A percentile compares a stretch with the other conserved stretches of the same genome.
Conservation (phyloP, 768 basidiomycete species). For the Ephemerocybe angulata region DNA sequence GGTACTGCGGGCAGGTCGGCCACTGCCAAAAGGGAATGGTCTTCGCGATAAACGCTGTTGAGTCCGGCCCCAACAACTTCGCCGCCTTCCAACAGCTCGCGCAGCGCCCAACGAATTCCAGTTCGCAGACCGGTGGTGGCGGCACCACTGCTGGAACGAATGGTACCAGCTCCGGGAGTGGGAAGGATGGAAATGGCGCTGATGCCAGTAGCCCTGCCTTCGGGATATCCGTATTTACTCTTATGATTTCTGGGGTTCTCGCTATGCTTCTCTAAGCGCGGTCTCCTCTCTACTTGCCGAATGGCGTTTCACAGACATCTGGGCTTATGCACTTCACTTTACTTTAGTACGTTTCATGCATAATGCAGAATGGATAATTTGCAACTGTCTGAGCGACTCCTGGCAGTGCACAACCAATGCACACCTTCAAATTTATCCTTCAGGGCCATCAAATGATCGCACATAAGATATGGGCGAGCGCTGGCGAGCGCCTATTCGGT, state of each 20-base stretch:
- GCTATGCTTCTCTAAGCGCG: background rate
- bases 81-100: conserved; percentile 41
- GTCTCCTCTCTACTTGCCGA: background rate
- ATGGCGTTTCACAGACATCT: background rate
- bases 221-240: too few relatives aligned
- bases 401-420: too few relatives aligned
- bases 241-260: background rate
- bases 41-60: conserved; percentile 53
- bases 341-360: too few relatives aligned
- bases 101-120: conserved; percentile 7
- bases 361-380: too few relatives aligned
- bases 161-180: background rate
- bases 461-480: too few relatives aligned
- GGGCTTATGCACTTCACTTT: too few relatives aligned
- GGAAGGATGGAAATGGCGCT: background rate
- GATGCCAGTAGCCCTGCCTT: background rate
- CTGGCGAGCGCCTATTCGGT: too few relatives aligned
- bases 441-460: too few relatives aligned
- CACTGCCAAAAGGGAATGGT: conserved; percentile 65
- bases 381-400: too few relatives aligned
- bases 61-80: conserved; percentile 48
- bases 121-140: background rate
- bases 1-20: conserved; percentile 48
- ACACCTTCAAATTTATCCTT: too few relatives aligned
- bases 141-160: background rate